These are phyloP conservation scores for Phytopythium aichiense DNA, from an alignment of 352 stramenopile genomes.

Conservation along the genomic window DNA sequence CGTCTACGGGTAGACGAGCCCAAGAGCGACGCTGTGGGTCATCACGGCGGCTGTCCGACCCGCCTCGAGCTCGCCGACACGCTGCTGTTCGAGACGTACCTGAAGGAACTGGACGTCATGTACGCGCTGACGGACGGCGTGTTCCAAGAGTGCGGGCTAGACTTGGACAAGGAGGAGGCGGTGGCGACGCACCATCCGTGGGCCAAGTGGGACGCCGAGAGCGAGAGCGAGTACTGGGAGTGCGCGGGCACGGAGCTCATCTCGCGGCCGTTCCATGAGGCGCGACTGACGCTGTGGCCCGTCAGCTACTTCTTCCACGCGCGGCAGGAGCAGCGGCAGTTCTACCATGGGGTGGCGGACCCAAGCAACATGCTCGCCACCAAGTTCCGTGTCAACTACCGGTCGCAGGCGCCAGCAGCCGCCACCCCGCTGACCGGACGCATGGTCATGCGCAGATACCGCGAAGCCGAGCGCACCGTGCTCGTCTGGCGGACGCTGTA, in stretches of 20 bases:
- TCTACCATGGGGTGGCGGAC: slow-evolving; percentile 13
- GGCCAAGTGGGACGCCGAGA: slow-evolving; percentile 4
- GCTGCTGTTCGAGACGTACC: slow-evolving; percentile 17
- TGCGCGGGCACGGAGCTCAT: background rate
- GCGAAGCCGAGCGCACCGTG: slow-evolving; percentile 37
- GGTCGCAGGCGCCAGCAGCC: background rate
- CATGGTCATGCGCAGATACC: slow-evolving; percentile 31
- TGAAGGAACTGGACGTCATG: slow-evolving; percentile 19
- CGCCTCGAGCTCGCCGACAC: background rate
- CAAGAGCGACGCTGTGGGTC: slow-evolving; percentile 1
- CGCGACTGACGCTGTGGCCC: slow-evolving; percentile 2
- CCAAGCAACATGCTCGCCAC: slow-evolving; percentile 28
- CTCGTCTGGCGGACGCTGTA: slow-evolving; percentile 45
- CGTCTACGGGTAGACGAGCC: slow-evolving; percentile 7
- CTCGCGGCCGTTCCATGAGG: slow-evolving; percentile 3
- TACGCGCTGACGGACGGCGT: slow-evolving; percentile 20
- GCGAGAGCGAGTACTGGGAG: slow-evolving; percentile 5
- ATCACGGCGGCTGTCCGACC: background rate
- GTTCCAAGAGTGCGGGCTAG: slow-evolving; percentile 7
- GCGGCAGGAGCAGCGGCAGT: slow-evolving; percentile 11
- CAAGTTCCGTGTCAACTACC: slow-evolving; percentile 27
- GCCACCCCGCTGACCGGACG: slow-evolving; percentile 4
- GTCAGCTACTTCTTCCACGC: slow-evolving; percentile 2
- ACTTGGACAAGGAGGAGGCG: slow-evolving; percentile 2
- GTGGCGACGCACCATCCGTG: background rate